Evolutionary conservation across 2,329 filamentous ascomycete genomes (phyloP).

Genomic region (Stagonosporopsis cucurbitacearum): DNA sequence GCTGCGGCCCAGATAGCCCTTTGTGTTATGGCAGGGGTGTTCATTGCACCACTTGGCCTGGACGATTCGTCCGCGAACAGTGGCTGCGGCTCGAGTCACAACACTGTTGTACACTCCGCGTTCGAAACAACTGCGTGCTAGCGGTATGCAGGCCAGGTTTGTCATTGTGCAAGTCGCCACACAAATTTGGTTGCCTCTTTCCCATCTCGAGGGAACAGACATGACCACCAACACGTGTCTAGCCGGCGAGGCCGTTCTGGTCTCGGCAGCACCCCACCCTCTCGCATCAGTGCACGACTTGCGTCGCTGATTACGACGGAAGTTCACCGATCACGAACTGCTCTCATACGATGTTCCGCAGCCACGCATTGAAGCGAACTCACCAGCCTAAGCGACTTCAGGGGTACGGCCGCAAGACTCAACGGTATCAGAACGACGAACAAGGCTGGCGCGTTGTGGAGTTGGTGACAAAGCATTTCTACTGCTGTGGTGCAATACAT

Average conservation of each 20-base stretch:
- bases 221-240: slow-evolving; percentile 9
- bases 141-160: background rate
- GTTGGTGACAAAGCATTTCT: slow-evolving; percentile 7
- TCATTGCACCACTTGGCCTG: background rate
- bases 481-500: background rate
- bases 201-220: background rate
- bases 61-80: background rate
- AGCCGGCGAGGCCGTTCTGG: slow-evolving; percentile 6
- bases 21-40: background rate
- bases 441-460: slow-evolving; percentile 10
- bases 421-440: slow-evolving; percentile 7
- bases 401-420: slow-evolving; percentile 8
- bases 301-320: slow-evolving; percentile 4
- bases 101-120: background rate
- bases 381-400: slow-evolving; percentile 4
- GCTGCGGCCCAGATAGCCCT: background rate
- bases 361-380: slow-evolving; percentile 14
- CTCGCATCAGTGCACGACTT: slow-evolving; percentile 2
- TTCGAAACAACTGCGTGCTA: background rate
- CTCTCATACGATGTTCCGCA: slow-evolving; percentile 17
- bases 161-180: slow-evolving; percentile 1
- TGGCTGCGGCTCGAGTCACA: background rate
- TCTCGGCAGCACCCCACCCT: slow-evolving; percentile 2
- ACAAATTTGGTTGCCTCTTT: slow-evolving; percentile 1
- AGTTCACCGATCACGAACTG: slow-evolving; percentile 18